These are phyloP conservation scores for Gentiana dahurica DNA, from an alignment of 257 asterid species.

Conservation along the genomic window DNA sequence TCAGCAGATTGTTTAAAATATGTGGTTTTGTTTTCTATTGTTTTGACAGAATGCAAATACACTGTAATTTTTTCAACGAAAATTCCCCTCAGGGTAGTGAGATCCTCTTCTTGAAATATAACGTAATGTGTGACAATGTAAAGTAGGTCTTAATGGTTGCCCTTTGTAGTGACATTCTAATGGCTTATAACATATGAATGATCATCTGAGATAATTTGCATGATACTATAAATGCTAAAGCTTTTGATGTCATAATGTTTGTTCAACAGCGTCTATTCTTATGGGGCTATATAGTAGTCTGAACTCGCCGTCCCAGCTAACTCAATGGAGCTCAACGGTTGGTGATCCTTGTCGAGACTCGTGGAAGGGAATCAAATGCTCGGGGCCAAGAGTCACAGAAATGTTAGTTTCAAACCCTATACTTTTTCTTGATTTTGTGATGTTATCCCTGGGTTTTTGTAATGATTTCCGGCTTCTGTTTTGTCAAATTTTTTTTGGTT, in stretches of 20 bases:
- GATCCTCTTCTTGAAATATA: no score
- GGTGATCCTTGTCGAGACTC: constrained; percentile 86
- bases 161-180: no score
- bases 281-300: constrained; percentile 43
- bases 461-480: background rate
- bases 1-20: no score
- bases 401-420: constrained; percentile 33
- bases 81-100: no score
- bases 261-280: constrained; percentile 48
- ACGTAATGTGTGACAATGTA: no score
- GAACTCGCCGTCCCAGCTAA: constrained; percentile 61
- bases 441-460: background rate
- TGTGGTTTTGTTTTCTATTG: no score
- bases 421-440: no score
- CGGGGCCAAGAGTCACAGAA: constrained; percentile 79
- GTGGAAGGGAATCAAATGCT: constrained; percentile 84
- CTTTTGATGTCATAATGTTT: constrained; percentile 3
- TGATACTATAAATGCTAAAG: background rate
- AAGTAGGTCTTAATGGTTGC: no score
- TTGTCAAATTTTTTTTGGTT: background rate
- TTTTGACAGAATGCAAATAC: no score
- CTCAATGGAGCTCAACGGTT: constrained; percentile 54
- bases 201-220: no score
- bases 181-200: no score
- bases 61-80: no score